Conservation (phyloP, 2,329 filamentous ascomycete species). For the Beauveria medogensis region DNA sequence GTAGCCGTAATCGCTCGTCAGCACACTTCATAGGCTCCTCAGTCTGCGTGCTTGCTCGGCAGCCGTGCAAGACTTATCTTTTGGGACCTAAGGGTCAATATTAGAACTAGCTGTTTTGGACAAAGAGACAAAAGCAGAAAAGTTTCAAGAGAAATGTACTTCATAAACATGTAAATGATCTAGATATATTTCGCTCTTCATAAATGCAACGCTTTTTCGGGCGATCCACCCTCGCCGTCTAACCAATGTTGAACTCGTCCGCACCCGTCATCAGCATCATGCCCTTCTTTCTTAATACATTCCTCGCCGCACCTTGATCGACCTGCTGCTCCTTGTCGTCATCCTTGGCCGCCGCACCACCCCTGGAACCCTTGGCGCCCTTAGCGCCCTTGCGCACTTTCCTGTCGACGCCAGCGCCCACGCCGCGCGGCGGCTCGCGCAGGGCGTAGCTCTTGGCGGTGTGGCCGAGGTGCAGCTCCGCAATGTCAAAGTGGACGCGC, state of each 20-base stretch:
- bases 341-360: slow-evolving; percentile 25
- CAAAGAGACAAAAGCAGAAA: not conserved
- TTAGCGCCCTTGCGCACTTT: slow-evolving; percentile 24
- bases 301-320: slow-evolving; percentile 26
- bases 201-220: slow-evolving; percentile 10
- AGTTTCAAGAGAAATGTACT: not conserved
- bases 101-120: no score
- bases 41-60: no score
- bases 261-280: slow-evolving; percentile 57
- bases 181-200: not conserved
- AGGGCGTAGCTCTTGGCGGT: slow-evolving; percentile 88
- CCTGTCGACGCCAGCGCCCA: slow-evolving; percentile 51
- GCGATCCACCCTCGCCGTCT: slow-evolving; percentile 10
- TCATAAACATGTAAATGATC: not conserved
- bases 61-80: no score
- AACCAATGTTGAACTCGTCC: slow-evolving; percentile 63
- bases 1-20: no score
- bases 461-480: slow-evolving; percentile 83
- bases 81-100: no score
- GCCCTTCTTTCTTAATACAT: slow-evolving; percentile 50
- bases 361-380: not conserved
- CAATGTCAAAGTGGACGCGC: slow-evolving; percentile 83
- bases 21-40: no score
- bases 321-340: slow-evolving; percentile 31
- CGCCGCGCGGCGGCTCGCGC: slow-evolving; percentile 78